Evolutionary conservation across 495 filamentous ascomycete genomes (phyloP).

Genomic region (Aspergillus baeticus): DNA sequence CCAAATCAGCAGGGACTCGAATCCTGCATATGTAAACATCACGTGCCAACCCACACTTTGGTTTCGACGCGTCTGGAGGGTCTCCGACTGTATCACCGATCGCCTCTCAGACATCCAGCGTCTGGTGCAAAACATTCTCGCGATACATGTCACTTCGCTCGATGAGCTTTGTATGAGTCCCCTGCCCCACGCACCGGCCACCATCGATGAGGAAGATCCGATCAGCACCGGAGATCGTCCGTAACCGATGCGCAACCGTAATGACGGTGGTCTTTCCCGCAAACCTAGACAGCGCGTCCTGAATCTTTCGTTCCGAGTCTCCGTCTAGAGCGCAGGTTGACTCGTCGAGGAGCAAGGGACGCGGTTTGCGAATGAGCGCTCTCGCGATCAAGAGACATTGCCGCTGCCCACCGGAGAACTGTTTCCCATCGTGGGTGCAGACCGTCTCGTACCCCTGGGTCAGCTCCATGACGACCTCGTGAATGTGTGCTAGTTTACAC

Average conservation of each 20-base stretch:
- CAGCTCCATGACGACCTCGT: constrained; percentile 53
- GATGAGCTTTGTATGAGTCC: constrained; percentile 64
- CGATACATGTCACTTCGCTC: constrained; percentile 56
- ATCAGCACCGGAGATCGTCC: constrained; percentile 71
- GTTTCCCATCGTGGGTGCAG: constrained; percentile 59
- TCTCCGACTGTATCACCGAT: too few species aligned
- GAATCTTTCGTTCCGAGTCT: constrained; percentile 67
- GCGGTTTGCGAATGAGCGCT: constrained; percentile 66
- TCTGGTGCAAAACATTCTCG: constrained; percentile 45
- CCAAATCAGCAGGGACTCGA: too few species aligned
- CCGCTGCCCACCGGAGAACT: constrained; percentile 71
- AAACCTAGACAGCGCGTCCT: constrained; percentile 60
- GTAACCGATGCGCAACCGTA: constrained; percentile 72
- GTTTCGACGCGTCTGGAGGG: too few species aligned
- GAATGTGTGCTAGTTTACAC: constrained; percentile 56
- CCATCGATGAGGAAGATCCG: constrained; percentile 69
- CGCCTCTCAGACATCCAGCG: constrained; percentile 12
- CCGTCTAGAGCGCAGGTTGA: constrained; percentile 72
- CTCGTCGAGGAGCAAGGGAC: constrained; percentile 72
- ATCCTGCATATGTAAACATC: too few species aligned
- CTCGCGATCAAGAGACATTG: constrained; percentile 51
- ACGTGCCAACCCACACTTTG: too few species aligned
- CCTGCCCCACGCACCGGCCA: constrained; percentile 48
- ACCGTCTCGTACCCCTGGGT: constrained; percentile 59
- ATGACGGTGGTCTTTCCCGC: constrained; percentile 69